These are phyloP conservation scores for Suillus brevipes DNA, from an alignment of 768 basidiomycete genomes.

Conservation along the genomic window DNA sequence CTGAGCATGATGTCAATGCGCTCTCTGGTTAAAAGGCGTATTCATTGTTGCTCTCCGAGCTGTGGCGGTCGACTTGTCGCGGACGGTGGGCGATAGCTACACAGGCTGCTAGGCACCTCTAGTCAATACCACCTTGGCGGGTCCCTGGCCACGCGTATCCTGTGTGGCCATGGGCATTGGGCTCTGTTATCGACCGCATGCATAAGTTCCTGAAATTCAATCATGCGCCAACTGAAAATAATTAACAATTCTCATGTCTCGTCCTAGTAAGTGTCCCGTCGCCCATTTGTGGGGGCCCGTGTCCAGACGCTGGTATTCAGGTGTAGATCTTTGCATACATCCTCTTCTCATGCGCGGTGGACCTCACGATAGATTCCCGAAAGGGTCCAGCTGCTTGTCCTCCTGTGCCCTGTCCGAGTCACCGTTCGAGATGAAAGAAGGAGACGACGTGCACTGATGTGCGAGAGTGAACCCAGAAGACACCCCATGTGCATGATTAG, in stretches of 20 bases:
- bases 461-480: background rate
- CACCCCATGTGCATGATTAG: no score
- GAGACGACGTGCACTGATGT: background rate
- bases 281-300: background rate
- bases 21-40: slow-evolving; percentile 56
- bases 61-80: background rate
- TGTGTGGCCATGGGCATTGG: background rate
- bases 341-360: background rate
- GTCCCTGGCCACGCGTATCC: background rate
- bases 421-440: background rate
- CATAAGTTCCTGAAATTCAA: background rate
- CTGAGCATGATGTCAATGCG: slow-evolving; percentile 5
- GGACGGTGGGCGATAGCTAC: background rate
- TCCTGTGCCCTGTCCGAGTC: background rate
- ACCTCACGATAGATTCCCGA: background rate
- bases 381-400: background rate
- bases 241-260: background rate
- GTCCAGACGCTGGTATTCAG: background rate
- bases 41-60: background rate
- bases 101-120: background rate
- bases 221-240: background rate
- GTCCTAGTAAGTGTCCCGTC: background rate
- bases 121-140: background rate
- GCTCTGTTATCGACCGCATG: background rate
- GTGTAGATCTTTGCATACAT: background rate